phyloP scores from a whole-genome alignment of 1,139 yeast genomes.

The Nakaseomyces kungkrabaensis region DNA sequence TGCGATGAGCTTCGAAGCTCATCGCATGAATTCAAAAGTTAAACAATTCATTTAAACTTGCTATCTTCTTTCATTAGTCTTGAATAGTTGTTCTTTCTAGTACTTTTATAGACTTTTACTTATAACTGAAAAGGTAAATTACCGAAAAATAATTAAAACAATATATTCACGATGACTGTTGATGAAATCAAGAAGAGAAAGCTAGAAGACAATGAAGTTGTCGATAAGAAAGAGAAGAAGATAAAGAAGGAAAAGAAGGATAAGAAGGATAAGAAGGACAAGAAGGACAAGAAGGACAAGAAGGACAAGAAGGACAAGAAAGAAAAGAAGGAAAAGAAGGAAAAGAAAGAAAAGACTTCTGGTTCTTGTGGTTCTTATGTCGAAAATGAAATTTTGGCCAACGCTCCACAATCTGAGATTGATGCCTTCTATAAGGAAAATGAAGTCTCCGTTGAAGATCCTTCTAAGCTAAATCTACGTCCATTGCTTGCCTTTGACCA shows the following conservation, averaged over 20 bases:
- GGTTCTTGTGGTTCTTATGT: conserved; percentile 11
- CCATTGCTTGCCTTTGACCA: conserved; percentile 69
- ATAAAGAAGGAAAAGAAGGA: conserved; percentile 32
- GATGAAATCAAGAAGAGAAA: conserved; percentile 35
- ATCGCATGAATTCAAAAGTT: background rate
- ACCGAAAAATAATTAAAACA: too few species aligned
- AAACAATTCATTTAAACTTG: too few species aligned
- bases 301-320: conserved; percentile 19
- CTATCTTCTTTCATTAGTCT: too few species aligned
- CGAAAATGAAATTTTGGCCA: conserved; percentile 24
- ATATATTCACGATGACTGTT: conserved; percentile 32
- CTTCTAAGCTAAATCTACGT: conserved; percentile 39
- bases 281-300: conserved; percentile 27
- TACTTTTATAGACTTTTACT: too few species aligned
- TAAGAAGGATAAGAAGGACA: conserved; percentile 33
- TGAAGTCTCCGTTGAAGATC: conserved; percentile 76
- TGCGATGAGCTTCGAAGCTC: conserved; percentile 2
- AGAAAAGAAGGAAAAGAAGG: conserved; percentile 13
- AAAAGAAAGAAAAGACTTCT: conserved; percentile 3
- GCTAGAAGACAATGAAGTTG: conserved; percentile 23
- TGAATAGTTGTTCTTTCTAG: too few species aligned
- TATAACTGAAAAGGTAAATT: too few species aligned
- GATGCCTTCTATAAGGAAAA: conserved; percentile 57
- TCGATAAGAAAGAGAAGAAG: conserved; percentile 27
- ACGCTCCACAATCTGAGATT: conserved; percentile 44